A percentile compares a stretch with the other conserved stretches of the same genome.
Conservation (phyloP, 441 rosid species). For the Omphalea diandra region DNA sequence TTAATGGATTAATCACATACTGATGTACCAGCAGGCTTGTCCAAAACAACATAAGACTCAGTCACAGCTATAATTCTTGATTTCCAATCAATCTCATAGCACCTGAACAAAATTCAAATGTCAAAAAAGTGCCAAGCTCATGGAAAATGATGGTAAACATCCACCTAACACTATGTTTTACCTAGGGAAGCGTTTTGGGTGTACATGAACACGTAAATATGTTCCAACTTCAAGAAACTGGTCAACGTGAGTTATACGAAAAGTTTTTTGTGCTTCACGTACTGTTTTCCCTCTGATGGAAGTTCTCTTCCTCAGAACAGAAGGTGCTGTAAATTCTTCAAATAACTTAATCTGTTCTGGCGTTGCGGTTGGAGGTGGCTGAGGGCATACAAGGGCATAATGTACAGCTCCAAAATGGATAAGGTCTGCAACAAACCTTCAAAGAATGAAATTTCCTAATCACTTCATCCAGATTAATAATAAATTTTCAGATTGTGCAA, state of each 20-base stretch:
- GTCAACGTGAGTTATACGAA: slow-evolving; percentile 51
- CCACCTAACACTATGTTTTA: slow-evolving; percentile 15
- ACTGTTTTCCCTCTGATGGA: slow-evolving; percentile 80
- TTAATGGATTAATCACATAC: slow-evolving; percentile 41
- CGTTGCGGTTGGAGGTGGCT: slow-evolving; percentile 78
- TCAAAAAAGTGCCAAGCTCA: background rate
- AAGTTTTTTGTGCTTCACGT: slow-evolving; percentile 84
- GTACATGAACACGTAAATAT: slow-evolving; percentile 82
- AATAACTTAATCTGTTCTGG: slow-evolving; percentile 58
- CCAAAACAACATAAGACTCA: slow-evolving; percentile 75
- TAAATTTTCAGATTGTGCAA: background rate
- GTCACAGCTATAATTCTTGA: slow-evolving; percentile 69
- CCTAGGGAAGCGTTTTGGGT: slow-evolving; percentile 92
- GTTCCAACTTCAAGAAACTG: slow-evolving; percentile 77
- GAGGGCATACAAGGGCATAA: slow-evolving; percentile 82
- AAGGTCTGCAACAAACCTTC: slow-evolving; percentile 96
- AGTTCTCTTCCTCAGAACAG: slow-evolving; percentile 53
- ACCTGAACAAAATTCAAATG: slow-evolving; percentile 40
- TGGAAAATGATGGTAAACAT: background rate
- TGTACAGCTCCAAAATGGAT: slow-evolving; percentile 85
- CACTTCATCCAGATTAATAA: slow-evolving; percentile 23
- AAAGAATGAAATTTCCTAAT: slow-evolving; percentile 49
- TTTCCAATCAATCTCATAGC: slow-evolving; percentile 88
- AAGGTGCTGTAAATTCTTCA: slow-evolving; percentile 60
- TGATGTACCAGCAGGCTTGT: slow-evolving; percentile 90